A percentile compares a stretch with the other conserved stretches of the same genome.
These are phyloP conservation scores for Paspalum notatum DNA, from an alignment of 176 grass and related monocot genomes.

Conservation along the genomic window DNA sequence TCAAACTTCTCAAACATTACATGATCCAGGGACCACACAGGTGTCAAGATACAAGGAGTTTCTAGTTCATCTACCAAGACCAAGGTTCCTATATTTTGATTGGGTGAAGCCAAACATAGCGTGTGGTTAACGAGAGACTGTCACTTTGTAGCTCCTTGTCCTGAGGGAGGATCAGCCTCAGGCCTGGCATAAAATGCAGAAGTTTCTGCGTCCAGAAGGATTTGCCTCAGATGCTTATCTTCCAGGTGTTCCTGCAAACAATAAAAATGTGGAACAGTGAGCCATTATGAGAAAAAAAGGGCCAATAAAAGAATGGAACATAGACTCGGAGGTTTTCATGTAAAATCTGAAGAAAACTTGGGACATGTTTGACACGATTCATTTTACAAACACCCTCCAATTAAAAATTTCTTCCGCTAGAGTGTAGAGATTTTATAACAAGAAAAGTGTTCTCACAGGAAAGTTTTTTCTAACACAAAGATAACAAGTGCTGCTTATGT, in stretches of 20 bases:
- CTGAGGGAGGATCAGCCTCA: constrained; percentile 36
- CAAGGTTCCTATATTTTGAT: not conserved
- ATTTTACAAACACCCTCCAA: not conserved
- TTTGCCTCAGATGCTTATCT: constrained; percentile 77
- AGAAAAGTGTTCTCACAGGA: not conserved
- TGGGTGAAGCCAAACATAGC: not conserved
- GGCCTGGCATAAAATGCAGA: constrained; percentile 47
- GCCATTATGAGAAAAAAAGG: not conserved
- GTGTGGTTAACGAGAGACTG: not conserved
- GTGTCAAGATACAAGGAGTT: not conserved
- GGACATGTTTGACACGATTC: not conserved
- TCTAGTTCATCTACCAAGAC: constrained; percentile 22
- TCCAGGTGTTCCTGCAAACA: constrained; percentile 74
- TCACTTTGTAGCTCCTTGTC: constrained; percentile 36
- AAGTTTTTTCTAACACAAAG: not conserved
- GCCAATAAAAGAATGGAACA: not conserved
- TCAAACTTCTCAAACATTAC: not conserved
- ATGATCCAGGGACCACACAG: not conserved
- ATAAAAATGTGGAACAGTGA: not conserved
- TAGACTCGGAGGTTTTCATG: not conserved
- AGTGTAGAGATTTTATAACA: not conserved
- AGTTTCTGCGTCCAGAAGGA: constrained; percentile 67
- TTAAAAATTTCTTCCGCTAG: not conserved
- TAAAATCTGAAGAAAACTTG: constrained; percentile 3
- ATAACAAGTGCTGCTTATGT: not conserved